phyloP scores from a whole-genome alignment of 2,329 filamentous ascomycete genomes.

The Aureobasidium musti region DNA sequence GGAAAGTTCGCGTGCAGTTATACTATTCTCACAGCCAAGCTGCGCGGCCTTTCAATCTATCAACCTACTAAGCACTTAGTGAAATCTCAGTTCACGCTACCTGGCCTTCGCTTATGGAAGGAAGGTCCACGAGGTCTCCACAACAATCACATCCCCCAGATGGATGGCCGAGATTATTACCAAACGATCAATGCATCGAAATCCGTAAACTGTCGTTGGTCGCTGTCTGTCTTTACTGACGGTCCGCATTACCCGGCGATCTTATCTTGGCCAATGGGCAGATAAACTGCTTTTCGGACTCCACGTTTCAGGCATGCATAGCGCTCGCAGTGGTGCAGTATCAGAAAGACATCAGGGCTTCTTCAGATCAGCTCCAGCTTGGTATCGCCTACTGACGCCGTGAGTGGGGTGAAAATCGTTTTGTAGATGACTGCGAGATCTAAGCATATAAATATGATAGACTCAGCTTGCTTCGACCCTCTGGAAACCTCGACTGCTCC shows the following conservation, averaged over 20 bases:
- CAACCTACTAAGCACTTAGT: not conserved
- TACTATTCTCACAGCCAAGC: not conserved
- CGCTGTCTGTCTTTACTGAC: not conserved
- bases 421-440: not conserved
- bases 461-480: not conserved
- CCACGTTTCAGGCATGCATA: not conserved
- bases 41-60: not conserved
- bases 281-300: not conserved
- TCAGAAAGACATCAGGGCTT: not conserved
- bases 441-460: not conserved
- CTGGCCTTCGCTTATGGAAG: not conserved
- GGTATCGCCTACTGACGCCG: not conserved
- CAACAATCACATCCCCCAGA: constrained; percentile 1
- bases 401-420: not conserved
- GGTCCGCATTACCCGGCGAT: too few species aligned
- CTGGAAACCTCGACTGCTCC: not conserved
- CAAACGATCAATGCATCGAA: not conserved
- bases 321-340: not conserved
- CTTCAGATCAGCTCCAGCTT: not conserved
- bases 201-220: not conserved
- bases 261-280: not conserved
- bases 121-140: not conserved
- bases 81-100: not conserved
- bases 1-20: not conserved
- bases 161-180: not conserved